Base-by-base conservation (phyloP, 768 basidiomycete genomes). In the Coprinopsis marcescibilis region DNA sequence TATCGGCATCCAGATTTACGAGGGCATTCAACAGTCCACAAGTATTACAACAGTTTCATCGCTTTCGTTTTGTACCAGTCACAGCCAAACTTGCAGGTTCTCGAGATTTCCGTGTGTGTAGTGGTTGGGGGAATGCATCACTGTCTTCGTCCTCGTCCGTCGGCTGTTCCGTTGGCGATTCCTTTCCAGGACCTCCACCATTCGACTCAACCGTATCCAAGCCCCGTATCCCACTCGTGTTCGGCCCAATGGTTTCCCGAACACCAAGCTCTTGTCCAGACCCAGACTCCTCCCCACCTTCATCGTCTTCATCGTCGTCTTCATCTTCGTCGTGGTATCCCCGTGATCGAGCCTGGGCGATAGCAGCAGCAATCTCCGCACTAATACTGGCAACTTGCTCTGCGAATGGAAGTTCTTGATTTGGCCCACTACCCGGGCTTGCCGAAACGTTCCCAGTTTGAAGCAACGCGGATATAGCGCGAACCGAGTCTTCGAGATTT, bases 281-380 rank as follows among this genome's bases (percentile, higher is more conserved):
- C 34, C 68, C 73, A 11, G 67, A 75, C 55, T 61, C 73, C 52
- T 72, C 72, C 17, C 61, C 69, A 42, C 65, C 80, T 17, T 78
- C 77, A n/a, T 75, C 72, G 58, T 55, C 72, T 1, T 67, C 69
- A 11, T 75, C 71, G 1, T 67, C 72, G 13, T 70, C 71, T 17
- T 66, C 81, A 14, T 81, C 78, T 17, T 77, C 76, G 3, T 74
- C 79, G 36, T 75, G 77, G 36, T 75, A 77, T n/a, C 68, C 67
- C 39, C 76, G 75, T 13, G 81, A 76, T 43, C 81, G 81, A 2
- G 81, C 82, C 54, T 87, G 81, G 3, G 83, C 87, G 52, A 90
- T 81, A 0, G 84, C 84, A 20, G 85, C 85, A 7, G 85, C 86
- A 50, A 89, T 83, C 59, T 85, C 86, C 4, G 81, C 83, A 48